Percentiles rank a stretch among this genome's conserved stretches.
These are phyloP conservation scores for Colletotrichum sojae DNA, from an alignment of 2,329 filamentous ascomycete species.

Conservation along the genomic window DNA sequence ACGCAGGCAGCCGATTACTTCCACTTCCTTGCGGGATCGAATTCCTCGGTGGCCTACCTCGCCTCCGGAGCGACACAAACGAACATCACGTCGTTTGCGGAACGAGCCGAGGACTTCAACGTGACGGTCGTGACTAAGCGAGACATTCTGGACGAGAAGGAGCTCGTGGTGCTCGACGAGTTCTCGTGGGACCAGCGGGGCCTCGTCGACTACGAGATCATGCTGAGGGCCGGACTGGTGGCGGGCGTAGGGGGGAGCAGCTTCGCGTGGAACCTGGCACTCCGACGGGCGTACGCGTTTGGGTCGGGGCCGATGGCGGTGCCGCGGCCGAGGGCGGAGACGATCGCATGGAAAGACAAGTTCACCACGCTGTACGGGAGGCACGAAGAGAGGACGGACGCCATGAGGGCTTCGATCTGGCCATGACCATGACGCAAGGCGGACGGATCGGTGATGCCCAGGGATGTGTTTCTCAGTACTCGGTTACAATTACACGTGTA, in stretches of 20 bases:
- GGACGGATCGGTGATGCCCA: neutral
- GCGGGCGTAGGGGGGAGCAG: slow-evolving; percentile 60
- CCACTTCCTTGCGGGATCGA: slow-evolving; percentile 46
- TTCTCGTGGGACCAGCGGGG: slow-evolving; percentile 65
- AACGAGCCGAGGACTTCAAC: slow-evolving; percentile 52
- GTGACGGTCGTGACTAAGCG: slow-evolving; percentile 59
- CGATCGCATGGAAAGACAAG: slow-evolving; percentile 50
- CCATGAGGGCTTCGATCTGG: slow-evolving; percentile 44
- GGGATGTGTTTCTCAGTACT: neutral
- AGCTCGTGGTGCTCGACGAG: slow-evolving; percentile 50
- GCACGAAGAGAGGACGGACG: slow-evolving; percentile 44
- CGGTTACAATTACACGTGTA: slow-evolving; percentile 1
- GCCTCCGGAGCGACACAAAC: slow-evolving; percentile 56
- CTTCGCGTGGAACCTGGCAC: slow-evolving; percentile 63
- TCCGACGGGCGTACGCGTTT: slow-evolving; percentile 52
- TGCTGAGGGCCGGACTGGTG: slow-evolving; percentile 59
- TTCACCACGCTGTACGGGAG: slow-evolving; percentile 51
- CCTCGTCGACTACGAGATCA: slow-evolving; percentile 65
- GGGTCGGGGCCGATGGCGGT: slow-evolving; percentile 37
- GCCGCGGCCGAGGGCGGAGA: slow-evolving; percentile 16
- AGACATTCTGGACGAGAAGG: slow-evolving; percentile 56
- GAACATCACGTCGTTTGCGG: slow-evolving; percentile 53
- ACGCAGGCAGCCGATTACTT: slow-evolving; percentile 51
- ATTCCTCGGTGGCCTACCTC: slow-evolving; percentile 56
- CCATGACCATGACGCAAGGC: slow-evolving; percentile 35